A percentile compares a stretch with the other conserved stretches of the same genome.
Evolutionary conservation across 1,284 basidiomycete species (phyloP).

Genomic region (Trichosporon sp.): DNA sequence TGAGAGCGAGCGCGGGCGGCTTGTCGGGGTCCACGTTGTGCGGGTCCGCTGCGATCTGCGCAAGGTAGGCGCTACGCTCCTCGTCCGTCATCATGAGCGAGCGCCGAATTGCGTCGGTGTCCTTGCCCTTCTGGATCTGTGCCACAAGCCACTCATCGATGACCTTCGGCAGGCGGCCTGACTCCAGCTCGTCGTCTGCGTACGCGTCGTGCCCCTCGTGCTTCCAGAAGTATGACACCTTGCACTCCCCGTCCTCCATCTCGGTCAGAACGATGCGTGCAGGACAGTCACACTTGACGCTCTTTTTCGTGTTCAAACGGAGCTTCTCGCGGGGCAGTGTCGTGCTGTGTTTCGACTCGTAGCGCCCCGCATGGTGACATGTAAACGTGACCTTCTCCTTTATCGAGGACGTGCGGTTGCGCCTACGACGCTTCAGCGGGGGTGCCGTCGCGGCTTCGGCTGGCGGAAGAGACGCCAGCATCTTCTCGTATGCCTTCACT

Average conservation of each 20-base stretch:
- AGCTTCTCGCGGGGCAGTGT: constrained; percentile 36
- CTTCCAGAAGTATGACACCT: constrained; percentile 40
- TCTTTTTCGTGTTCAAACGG: constrained; percentile 43
- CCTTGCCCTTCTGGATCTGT: constrained; percentile 38
- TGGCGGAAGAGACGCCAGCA: constrained; percentile 30
- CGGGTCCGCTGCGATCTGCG: constrained; percentile 33
- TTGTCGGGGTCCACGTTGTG: constrained; percentile 27
- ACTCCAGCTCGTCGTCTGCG: constrained; percentile 32
- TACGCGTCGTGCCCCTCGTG: constrained; percentile 46
- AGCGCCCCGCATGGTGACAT: constrained; percentile 44
- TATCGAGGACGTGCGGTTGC: constrained; percentile 34
- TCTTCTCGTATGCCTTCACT: constrained; percentile 32
- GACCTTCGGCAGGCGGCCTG: constrained; percentile 37
- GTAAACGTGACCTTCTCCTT: constrained; percentile 44
- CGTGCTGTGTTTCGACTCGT: constrained; percentile 36
- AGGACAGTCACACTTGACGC: constrained; percentile 44
- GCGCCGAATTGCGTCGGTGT: constrained; percentile 37
- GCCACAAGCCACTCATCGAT: constrained; percentile 43
- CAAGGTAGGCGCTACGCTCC: constrained; percentile 36
- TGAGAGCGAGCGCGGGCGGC: constrained; percentile 37
- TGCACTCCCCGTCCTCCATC: constrained; percentile 35
- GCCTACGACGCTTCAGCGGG: constrained; percentile 36
- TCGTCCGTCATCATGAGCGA: constrained; percentile 35
- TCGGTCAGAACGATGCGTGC: constrained; percentile 41
- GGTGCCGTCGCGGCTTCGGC: constrained; percentile 33